phyloP scores from a whole-genome alignment of 2,329 filamentous ascomycete genomes.

The Botrytis squamosa region DNA sequence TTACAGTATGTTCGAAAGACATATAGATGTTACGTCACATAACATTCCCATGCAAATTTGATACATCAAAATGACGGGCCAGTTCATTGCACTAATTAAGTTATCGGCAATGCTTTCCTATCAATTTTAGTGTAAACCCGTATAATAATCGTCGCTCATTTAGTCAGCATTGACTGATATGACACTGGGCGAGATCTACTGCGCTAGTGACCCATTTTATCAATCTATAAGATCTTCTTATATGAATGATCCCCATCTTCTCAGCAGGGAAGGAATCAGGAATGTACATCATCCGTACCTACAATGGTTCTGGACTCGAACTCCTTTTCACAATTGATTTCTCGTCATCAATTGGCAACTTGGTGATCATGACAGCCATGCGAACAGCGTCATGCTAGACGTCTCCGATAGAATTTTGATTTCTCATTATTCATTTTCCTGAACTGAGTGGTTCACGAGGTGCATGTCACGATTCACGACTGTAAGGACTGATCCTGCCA shows the following conservation, averaged over 20 bases:
- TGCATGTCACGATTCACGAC: not conserved
- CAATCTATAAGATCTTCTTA: constrained; percentile 12
- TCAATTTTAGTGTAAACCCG: not conserved
- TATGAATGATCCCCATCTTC: not conserved
- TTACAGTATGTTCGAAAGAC: not conserved
- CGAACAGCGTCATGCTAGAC: not conserved
- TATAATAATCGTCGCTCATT: not conserved
- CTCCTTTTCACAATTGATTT: not conserved
- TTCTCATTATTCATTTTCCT: not conserved
- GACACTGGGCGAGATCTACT: not conserved
- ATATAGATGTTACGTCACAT: not conserved
- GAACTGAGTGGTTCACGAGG: not conserved
- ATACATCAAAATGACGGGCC: not conserved
- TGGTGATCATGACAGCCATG: not conserved
- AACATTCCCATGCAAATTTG: not conserved
- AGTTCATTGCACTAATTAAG: not conserved
- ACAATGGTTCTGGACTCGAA: not conserved
- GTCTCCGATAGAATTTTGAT: not conserved
- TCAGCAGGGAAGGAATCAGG: not conserved
- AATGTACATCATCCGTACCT: not conserved
- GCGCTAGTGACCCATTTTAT: too few species aligned
- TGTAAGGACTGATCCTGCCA: not conserved
- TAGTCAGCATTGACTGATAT: too few species aligned
- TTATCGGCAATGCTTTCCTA: not conserved
- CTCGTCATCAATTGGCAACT: not conserved